phyloP scores from a whole-genome alignment of 2,329 filamentous ascomycete species.

The Trematosphaeria pertusa region DNA sequence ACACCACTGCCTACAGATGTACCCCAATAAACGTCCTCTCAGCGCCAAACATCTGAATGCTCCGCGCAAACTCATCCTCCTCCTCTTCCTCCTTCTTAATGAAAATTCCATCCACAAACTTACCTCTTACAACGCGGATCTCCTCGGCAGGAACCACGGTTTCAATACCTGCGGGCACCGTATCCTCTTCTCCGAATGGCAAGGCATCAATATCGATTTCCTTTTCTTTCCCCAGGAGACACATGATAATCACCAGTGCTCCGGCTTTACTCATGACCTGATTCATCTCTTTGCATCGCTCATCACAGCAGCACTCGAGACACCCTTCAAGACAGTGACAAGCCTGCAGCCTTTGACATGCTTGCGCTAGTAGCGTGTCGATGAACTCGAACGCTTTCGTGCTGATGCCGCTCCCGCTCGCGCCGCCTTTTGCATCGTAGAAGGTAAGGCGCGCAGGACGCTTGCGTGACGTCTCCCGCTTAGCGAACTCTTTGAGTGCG shows the following conservation, averaged over 20 bases:
- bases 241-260: constrained; percentile 79
- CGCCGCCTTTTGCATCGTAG: constrained; percentile 92
- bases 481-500: constrained; percentile 84
- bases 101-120: constrained; percentile 49
- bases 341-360: constrained; percentile 74
- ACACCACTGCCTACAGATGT: constrained; percentile 27
- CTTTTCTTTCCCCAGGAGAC: constrained; percentile 73
- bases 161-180: constrained; percentile 74
- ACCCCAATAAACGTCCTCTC: constrained; percentile 45
- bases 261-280: constrained; percentile 94
- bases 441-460: constrained; percentile 88
- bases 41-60: constrained; percentile 42
- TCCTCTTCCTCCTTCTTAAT: constrained; percentile 44
- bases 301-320: constrained; percentile 86
- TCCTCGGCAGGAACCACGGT: constrained; percentile 79
- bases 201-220: constrained; percentile 84
- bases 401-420: constrained; percentile 82
- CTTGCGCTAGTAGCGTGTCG: constrained; percentile 77
- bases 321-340: constrained; percentile 84
- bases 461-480: constrained; percentile 73
- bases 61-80: constrained; percentile 42
- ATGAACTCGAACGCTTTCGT: constrained; percentile 95
- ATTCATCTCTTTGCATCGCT: constrained; percentile 84
- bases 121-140: constrained; percentile 59
- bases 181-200: constrained; percentile 81